phyloP scores from a whole-genome alignment of 2,329 filamentous ascomycete species.

The Metarhizium guizhouense region DNA sequence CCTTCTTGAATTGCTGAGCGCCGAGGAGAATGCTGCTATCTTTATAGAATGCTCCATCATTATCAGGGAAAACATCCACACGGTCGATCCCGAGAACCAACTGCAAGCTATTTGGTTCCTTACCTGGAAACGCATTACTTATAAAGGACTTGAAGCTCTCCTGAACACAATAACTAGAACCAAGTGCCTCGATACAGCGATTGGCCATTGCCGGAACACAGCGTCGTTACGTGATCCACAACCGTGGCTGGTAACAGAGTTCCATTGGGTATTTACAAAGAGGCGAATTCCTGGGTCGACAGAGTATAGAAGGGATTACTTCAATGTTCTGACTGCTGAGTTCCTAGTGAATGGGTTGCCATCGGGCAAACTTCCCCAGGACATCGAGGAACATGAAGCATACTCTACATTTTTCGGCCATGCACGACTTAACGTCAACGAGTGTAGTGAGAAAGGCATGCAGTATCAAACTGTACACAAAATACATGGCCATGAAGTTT shows the following conservation, averaged over 20 bases:
- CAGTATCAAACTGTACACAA: conserved; percentile 26
- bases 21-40: background rate
- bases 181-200: background rate
- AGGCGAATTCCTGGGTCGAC: background rate
- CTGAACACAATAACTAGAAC: background rate
- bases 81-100: background rate
- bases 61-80: background rate
- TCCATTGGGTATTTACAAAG: background rate
- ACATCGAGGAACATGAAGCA: conserved; percentile 30
- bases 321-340: conserved; percentile 41
- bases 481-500: conserved; percentile 22
- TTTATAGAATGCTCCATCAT: background rate
- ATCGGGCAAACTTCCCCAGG: conserved; percentile 33
- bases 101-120: background rate
- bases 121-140: background rate
- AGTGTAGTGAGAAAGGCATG: conserved; percentile 28
- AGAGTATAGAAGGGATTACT: conserved; percentile 23
- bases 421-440: conserved; percentile 33
- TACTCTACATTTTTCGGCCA: conserved; percentile 37
- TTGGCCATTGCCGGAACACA: background rate
- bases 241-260: background rate
- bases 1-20: background rate
- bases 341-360: conserved; percentile 44
- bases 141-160: background rate
- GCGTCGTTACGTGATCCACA: background rate